A percentile compares a stretch with the other conserved stretches of the same genome.
phyloP scores from a whole-genome alignment of 2,329 filamentous ascomycete species.

The Nigrograna mackinnonii region DNA sequence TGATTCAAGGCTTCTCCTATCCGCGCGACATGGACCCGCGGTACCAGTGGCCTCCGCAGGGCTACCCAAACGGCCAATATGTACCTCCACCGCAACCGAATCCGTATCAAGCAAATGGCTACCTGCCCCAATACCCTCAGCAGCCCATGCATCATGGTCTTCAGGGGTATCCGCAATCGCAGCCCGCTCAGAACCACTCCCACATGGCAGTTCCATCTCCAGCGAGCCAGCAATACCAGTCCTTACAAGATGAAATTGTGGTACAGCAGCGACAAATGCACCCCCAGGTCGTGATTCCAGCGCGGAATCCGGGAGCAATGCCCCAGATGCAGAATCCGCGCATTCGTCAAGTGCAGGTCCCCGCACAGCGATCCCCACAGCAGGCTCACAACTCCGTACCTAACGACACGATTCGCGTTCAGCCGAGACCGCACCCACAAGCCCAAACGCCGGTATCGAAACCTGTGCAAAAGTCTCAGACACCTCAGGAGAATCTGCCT shows the following conservation, averaged over 20 bases:
- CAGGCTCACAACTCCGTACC: slow-evolving; percentile 17
- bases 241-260: slow-evolving; percentile 4
- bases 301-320: slow-evolving; percentile 18
- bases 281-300: slow-evolving; percentile 32
- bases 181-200: slow-evolving; percentile 18
- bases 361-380: slow-evolving; percentile 18
- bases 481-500: slow-evolving; percentile 33
- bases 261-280: slow-evolving; percentile 20
- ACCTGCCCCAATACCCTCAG: slow-evolving; percentile 22
- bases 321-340: slow-evolving; percentile 27
- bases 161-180: slow-evolving; percentile 26
- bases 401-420: slow-evolving; percentile 19
- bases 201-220: slow-evolving; percentile 24
- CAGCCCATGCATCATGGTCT: slow-evolving; percentile 21
- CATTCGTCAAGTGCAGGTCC: slow-evolving; percentile 32
- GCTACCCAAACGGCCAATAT: slow-evolving; percentile 32
- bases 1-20: background rate
- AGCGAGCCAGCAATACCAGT: slow-evolving; percentile 27
- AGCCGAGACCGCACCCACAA: slow-evolving; percentile 17
- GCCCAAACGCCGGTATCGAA: slow-evolving; percentile 38
- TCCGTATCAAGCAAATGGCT: slow-evolving; percentile 31
- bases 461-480: slow-evolving; percentile 40
- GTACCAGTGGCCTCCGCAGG: slow-evolving; percentile 38
- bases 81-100: slow-evolving; percentile 25
- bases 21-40: slow-evolving; percentile 33